phyloP scores from a whole-genome alignment of 2,329 filamentous ascomycete species.

The Thelonectria olida region DNA sequence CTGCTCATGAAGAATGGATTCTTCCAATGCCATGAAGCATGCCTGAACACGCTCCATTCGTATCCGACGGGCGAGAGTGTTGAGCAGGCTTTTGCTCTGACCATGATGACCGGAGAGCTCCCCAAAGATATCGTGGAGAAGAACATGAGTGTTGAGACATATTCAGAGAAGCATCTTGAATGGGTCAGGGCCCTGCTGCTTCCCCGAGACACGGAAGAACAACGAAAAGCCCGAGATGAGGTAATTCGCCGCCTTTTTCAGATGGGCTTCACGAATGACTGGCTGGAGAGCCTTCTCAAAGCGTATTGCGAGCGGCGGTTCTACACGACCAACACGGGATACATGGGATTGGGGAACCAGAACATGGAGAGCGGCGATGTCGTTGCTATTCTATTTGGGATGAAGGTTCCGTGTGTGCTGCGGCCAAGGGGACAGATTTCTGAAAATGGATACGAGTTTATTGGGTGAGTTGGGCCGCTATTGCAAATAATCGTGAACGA shows the following conservation, averaged over 20 bases:
- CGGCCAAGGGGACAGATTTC: constrained; percentile 9
- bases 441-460: constrained; percentile 27
- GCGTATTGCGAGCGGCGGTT: constrained; percentile 30
- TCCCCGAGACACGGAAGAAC: constrained; percentile 4
- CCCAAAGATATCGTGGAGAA: neutral
- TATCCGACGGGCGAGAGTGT: constrained; percentile 30
- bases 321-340: constrained; percentile 21
- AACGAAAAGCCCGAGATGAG: neutral
- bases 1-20: constrained; percentile 8
- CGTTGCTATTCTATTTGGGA: constrained; percentile 23
- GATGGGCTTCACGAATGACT: constrained; percentile 17
- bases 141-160: constrained; percentile 10
- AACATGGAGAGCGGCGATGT: constrained; percentile 20
- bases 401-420: constrained; percentile 23
- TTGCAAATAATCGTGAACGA: too few relatives aligned
- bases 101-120: constrained; percentile 18
- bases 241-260: neutral
- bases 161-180: constrained; percentile 20
- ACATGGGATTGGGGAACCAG: constrained; percentile 34
- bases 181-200: constrained; percentile 17
- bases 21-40: constrained; percentile 13
- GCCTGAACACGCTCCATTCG: constrained; percentile 5
- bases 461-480: constrained; percentile 24
- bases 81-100: constrained; percentile 23
- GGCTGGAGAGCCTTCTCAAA: constrained; percentile 1